Evolutionary conservation across 257 asterid genomes (phyloP), one percentile per base, ranked within the genome.

Genomic region (Salvia splendens): DNA sequence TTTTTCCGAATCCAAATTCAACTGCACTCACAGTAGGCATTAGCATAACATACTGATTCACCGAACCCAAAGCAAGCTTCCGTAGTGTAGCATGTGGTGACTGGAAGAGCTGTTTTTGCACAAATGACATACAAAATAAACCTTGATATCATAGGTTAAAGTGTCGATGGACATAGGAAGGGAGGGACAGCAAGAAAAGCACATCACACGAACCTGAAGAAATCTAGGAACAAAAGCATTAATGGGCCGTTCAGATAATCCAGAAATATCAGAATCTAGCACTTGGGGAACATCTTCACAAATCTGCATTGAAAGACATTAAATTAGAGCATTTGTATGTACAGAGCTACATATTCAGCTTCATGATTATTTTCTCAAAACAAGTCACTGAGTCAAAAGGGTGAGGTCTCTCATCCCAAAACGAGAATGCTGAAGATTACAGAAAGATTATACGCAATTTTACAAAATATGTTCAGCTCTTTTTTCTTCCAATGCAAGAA

Each of bases 241-340:
- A 76, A 92, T 89, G 68, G 98, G 98, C 12, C 91, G 83, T 68
- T 92, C 94, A 58, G 98, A 61, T 80, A 85, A 77, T 76, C 98
- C 98, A 72, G 95, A 59, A 69, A 87, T 75, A 68, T 90, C 95
- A 47, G 89, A 81, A 84, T 90, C 97, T 71, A 90, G 91, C 65
- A 87, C 75, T 76, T 90, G 97, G 15, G 97, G 97, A 14, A 83
- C 84, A 73, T 90, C 97, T 78, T 90, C 97, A 63, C 97, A 90
- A 30, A 90, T 85, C 97, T 90, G 79, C 69, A 71, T 68, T 51
- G 54, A 55, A 60, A 17, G 32, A 61, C 55, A 66, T 24, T 24
- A 24, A 24, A 33, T 69, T 32, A 20, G 50, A 45, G 57, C 50
- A 12, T 42, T 57, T 33, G 41, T 35, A 38, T 12, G 33, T 30